Evolutionary conservation across 2,329 filamentous ascomycete genomes (phyloP), one percentile per base, ranked within the genome.

Genomic region (Trichophyton simii): DNA sequence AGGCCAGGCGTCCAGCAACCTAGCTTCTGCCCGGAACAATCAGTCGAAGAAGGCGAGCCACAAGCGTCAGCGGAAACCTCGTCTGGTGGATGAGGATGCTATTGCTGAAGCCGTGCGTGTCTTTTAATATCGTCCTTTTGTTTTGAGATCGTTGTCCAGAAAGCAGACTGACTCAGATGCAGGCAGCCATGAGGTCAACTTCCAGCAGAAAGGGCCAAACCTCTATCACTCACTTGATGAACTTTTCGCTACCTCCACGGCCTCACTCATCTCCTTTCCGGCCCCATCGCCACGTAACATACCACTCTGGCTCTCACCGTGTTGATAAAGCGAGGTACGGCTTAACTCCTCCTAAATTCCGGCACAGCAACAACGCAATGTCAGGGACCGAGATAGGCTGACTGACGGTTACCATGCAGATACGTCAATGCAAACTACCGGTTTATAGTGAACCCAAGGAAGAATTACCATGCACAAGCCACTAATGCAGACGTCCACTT

Each of bases 381-480:
- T 36, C 28, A 57, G 42, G 5, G 13, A 36, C 57, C 55, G 22
- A 52, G 11, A 31, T 4, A 9, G 34, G 20, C 18, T 22, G 46
- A 15, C 28, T 38, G 28, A 13, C 8, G 20, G 46, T 11, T 25
- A 2, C 63, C 20, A 31, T 31, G 11, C 20, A 87, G 87, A 78
- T 91, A 89, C 67, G 86, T 99, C 15, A 91, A 99, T 73, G 91
- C 94, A 66, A 99, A 99, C 73, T 99, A 99, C 72, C 87, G 94
- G 61, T 99, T 99, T 72, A 87, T 99, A 63, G 91, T 99, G 59
- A 86, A 89, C 63, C 92, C 94, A 2, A 81, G 84, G 61, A 87
- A 85, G 62, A 83, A 87, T 69, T 99, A 97, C 72, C 81, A 83
- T 63, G 82, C 83, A 4, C 91, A 97, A 71, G 87, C 89, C 25